Evolutionary conservation across 768 basidiomycete species (phyloP).

Genomic region (Amanita rubescens): DNA sequence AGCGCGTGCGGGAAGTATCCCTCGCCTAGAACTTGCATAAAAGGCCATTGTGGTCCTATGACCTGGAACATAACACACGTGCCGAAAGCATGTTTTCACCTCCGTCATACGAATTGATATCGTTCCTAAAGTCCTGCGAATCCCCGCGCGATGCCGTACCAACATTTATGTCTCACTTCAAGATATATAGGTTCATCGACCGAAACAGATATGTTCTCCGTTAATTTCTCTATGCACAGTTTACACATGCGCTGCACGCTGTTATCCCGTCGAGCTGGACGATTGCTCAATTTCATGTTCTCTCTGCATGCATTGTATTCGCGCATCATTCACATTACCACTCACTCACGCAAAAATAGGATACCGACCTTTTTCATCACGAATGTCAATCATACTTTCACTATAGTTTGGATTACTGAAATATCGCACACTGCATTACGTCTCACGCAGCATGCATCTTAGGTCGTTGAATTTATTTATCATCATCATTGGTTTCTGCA

Average conservation of each 20-base stretch:
- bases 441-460: neutral
- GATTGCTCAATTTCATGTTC: neutral
- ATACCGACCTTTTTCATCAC: conserved; percentile 1
- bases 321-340: neutral
- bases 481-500: neutral
- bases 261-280: neutral
- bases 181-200: neutral
- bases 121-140: neutral
- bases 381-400: neutral
- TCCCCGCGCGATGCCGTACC: neutral
- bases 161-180: neutral
- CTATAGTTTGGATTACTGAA: neutral
- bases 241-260: conserved; percentile 3
- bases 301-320: conserved; percentile 1
- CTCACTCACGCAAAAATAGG: neutral
- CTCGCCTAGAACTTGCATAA: conserved; percentile 16
- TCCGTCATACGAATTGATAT: neutral
- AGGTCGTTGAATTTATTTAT: neutral
- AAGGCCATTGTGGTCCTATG: conserved; percentile 4
- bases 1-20: conserved; percentile 26
- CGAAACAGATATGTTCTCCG: neutral
- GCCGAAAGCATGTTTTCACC: conserved; percentile 2
- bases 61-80: conserved; percentile 7
- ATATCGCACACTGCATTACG: neutral
- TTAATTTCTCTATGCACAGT: conserved; percentile 7